phyloP scores from a whole-genome alignment of 2,329 filamentous ascomycete genomes.

The Biscogniauxia marginata region DNA sequence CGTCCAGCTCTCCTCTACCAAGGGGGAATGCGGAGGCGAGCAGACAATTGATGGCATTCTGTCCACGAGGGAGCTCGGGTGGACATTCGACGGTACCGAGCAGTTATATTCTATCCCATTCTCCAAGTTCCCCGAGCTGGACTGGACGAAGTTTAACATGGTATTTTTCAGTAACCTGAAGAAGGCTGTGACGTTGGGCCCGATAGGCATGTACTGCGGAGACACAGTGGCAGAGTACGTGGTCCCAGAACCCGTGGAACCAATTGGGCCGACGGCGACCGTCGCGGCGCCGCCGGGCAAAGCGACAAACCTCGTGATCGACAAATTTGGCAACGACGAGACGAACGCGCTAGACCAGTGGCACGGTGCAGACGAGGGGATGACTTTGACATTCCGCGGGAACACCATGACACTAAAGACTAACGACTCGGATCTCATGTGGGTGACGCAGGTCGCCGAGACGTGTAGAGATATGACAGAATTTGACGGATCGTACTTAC shows the following conservation, averaged over 20 bases:
- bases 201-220: conserved; percentile 59
- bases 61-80: conserved; percentile 51
- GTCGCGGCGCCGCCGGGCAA: conserved; percentile 49
- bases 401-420: conserved; percentile 56
- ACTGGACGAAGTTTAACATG: conserved; percentile 51
- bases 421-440: conserved; percentile 59
- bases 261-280: conserved; percentile 44
- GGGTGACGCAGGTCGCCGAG: conserved; percentile 56
- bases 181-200: conserved; percentile 50
- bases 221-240: conserved; percentile 47
- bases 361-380: conserved; percentile 64
- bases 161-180: conserved; percentile 50
- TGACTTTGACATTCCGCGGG: conserved; percentile 50
- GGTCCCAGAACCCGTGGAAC: conserved; percentile 40
- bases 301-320: conserved; percentile 54
- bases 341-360: conserved; percentile 62
- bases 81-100: conserved; percentile 60
- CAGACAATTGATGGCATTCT: conserved; percentile 36
- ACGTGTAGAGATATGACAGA: conserved; percentile 55
- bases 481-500: conserved; percentile 59
- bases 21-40: conserved; percentile 41
- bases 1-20: conserved; percentile 49
- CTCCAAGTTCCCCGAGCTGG: conserved; percentile 48
- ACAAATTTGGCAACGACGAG: conserved; percentile 53
- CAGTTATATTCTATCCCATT: conserved; percentile 59